Conservation (phyloP, 2,329 filamentous ascomycete genomes). For the Pseudogymnoascus sp. region DNA sequence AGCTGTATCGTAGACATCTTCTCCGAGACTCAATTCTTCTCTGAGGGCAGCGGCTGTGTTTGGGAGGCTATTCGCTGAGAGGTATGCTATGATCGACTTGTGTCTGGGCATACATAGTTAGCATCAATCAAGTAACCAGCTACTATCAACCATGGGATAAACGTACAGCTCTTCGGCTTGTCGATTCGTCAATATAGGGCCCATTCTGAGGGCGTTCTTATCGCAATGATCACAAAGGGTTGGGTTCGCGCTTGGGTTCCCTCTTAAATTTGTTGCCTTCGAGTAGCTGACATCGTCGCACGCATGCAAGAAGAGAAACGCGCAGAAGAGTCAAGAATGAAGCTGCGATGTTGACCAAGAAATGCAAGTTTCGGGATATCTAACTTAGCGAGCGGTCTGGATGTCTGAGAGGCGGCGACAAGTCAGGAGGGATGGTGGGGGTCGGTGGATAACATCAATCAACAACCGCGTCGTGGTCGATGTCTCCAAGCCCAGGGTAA, state of each 20-base stretch:
- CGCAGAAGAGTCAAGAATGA: slow-evolving; percentile 2
- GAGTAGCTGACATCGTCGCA: not conserved
- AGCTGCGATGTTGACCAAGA: not conserved
- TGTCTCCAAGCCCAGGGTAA: not conserved
- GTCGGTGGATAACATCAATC: slow-evolving; percentile 5
- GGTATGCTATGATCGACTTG: slow-evolving; percentile 88
- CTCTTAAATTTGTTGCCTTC: slow-evolving; percentile 2
- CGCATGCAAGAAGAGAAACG: not conserved
- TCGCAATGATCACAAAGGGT: not conserved
- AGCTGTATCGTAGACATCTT: slow-evolving; percentile 62
- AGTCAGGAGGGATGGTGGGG: slow-evolving; percentile 1
- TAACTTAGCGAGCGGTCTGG: slow-evolving; percentile 6
- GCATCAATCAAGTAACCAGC: not conserved
- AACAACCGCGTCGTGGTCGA: not conserved
- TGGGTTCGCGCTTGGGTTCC: not conserved
- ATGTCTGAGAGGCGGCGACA: not conserved
- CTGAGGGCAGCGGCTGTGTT: slow-evolving; percentile 64
- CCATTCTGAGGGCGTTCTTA: slow-evolving; percentile 1
- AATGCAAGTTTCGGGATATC: slow-evolving; percentile 7
- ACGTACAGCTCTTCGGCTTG: slow-evolving; percentile 7
- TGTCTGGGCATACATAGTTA: slow-evolving; percentile 48
- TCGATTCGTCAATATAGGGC: slow-evolving; percentile 4
- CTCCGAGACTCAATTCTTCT: slow-evolving; percentile 65
- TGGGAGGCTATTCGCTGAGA: slow-evolving; percentile 63
- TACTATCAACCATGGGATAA: not conserved